Evolutionary conservation across 495 filamentous ascomycete genomes (phyloP), one percentile per base, ranked within the genome.

Genomic region (Penicillium taxi): DNA sequence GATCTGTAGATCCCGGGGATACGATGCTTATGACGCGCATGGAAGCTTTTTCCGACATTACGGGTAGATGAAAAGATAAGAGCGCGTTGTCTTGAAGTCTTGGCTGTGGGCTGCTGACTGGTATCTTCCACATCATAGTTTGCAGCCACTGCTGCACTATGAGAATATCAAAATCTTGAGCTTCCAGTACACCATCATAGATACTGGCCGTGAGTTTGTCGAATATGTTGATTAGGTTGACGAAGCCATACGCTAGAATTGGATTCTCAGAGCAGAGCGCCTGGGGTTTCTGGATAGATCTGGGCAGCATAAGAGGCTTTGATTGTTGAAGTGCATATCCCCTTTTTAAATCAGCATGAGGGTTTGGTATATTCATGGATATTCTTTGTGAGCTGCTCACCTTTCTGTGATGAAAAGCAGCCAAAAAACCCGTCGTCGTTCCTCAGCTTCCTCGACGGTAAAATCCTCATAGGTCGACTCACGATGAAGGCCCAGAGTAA

Each of bases 71-170:
- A 26, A 78, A 75, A 5, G 72, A 70, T 35, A 81, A 59, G 13
- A 66, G 67, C 12, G 66, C 55, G 25, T 76, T 63, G 25, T 55
- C 57, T 11, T 56, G 58, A 12, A 42, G 52, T 24, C 55, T 65
- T 9, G 61, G 59, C 17, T 77, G 70, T 0, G 76, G 63, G 14
- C 72, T 64, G 0, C 61, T 64, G 64, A 78, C 75, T 5, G 74
- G 74, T 15, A 73, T 54, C 31, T 73, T 77, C 77, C 77, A 81
- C 42, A 78, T 67, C 45, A 78, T 73, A 0, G 72, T 59, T 14
- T 73, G 67, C 0, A 81, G 65, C 77, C 77, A 81, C 45, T 81
- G 75, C 43, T 75, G 72, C 0, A 74, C 79, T 37, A 78, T 67
- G 35, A 73, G 59, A 15, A 79, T 69, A 44, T 81, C 75, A n/a